These are phyloP conservation scores for Geotrichum candidum DNA, from an alignment of 1,139 yeast species.

Conservation along the genomic window DNA sequence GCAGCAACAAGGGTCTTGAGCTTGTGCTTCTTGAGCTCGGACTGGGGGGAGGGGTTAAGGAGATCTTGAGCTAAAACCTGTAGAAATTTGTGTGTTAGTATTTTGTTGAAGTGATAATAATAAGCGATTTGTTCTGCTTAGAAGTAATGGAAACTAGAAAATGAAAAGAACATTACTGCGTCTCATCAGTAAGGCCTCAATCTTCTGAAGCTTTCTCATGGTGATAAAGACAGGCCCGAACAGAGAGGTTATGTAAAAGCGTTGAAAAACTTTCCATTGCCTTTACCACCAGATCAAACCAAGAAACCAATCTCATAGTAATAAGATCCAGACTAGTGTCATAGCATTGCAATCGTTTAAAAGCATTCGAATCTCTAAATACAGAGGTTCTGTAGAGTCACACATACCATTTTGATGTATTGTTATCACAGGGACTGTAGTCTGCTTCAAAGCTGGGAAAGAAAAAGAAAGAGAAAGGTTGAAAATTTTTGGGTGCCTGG, in stretches of 20 bases:
- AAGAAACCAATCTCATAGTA: too few species aligned
- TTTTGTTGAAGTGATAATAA: not conserved
- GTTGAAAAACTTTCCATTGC: too few species aligned
- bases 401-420: not conserved
- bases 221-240: not conserved
- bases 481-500: not conserved
- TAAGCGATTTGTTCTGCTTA: too few species aligned
- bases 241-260: too few species aligned
- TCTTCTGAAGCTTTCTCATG: not conserved
- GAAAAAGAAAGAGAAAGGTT: not conserved
- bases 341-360: too few species aligned
- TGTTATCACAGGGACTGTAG: not conserved
- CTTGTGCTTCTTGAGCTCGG: constrained; percentile 96
- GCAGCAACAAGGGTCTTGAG: constrained; percentile 94
- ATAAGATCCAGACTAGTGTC: too few species aligned
- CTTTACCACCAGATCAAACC: too few species aligned
- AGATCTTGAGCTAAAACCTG: constrained; percentile 96
- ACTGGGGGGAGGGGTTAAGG: constrained; percentile 93
- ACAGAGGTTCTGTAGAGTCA: not conserved
- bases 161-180: too few species aligned
- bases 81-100: not conserved
- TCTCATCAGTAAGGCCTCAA: too few species aligned
- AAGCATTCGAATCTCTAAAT: not conserved
- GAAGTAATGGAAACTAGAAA: not conserved
- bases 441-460: not conserved